phyloP scores from a whole-genome alignment of 257 asterid genomes.

The Coffea canephora region DNA sequence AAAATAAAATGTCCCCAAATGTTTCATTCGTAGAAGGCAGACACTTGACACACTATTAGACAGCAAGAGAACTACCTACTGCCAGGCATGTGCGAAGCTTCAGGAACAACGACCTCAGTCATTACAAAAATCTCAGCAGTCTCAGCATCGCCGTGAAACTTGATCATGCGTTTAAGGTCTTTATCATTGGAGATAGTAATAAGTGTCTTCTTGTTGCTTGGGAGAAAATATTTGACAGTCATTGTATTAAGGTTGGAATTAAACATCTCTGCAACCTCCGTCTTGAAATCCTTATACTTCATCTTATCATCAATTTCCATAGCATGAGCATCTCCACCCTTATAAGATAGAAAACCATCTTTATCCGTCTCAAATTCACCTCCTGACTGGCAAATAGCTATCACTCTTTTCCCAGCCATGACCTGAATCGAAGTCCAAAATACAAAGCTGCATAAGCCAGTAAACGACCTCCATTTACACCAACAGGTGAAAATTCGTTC shows the following conservation, averaged over 20 bases:
- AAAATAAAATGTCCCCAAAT: slow-evolving; percentile 29
- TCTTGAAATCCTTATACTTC: slow-evolving; percentile 71
- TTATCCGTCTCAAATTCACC: slow-evolving; percentile 83
- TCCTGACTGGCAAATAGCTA: slow-evolving; percentile 94
- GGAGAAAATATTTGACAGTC: slow-evolving; percentile 81
- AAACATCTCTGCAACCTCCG: slow-evolving; percentile 93
- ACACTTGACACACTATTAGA: slow-evolving; percentile 20
- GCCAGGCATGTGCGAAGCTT: slow-evolving; percentile 79
- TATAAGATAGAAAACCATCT: slow-evolving; percentile 67
- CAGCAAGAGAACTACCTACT: slow-evolving; percentile 70
- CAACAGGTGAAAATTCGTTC: neutral
- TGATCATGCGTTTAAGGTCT: slow-evolving; percentile 86
- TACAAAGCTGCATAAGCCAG: slow-evolving; percentile 20
- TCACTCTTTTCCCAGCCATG: slow-evolving; percentile 74
- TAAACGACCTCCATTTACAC: neutral
- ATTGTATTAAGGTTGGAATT: slow-evolving; percentile 51
- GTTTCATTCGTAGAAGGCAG: slow-evolving; percentile 27
- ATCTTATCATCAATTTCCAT: slow-evolving; percentile 82
- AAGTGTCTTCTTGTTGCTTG: slow-evolving; percentile 89
- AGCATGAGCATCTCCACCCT: slow-evolving; percentile 99
- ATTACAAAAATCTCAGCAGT: slow-evolving; percentile 74
- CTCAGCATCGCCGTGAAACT: slow-evolving; percentile 61
- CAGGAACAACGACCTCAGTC: slow-evolving; percentile 70
- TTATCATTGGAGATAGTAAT: slow-evolving; percentile 90
- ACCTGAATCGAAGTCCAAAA: slow-evolving; percentile 29